phyloP scores from a whole-genome alignment of 2,329 filamentous ascomycete species.

The Neopestalotiopsis rosae region DNA sequence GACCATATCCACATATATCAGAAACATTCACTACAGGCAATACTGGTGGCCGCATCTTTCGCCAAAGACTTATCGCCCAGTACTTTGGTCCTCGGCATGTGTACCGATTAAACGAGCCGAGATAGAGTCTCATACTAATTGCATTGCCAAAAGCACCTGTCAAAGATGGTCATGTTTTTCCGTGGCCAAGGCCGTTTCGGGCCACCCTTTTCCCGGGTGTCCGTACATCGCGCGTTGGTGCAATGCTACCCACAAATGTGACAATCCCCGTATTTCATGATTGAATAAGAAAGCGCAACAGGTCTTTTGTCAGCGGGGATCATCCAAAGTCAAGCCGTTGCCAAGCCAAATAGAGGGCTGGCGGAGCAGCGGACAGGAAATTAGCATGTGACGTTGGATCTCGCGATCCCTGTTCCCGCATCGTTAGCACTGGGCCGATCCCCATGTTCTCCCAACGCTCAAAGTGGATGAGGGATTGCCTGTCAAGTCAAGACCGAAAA shows the following conservation, averaged over 20 bases:
- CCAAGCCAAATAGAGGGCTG: neutral
- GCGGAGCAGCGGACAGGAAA: neutral
- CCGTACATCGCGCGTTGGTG: neutral
- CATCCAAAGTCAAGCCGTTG: neutral
- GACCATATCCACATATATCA: neutral
- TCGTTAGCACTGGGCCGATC: neutral
- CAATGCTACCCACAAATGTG: constrained; percentile 5
- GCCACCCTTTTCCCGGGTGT: neutral
- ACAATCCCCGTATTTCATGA: neutral
- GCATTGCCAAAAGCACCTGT: constrained; percentile 11
- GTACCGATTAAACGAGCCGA: neutral
- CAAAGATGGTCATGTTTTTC: constrained; percentile 3
- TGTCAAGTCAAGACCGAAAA: constrained; percentile 4
- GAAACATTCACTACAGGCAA: neutral
- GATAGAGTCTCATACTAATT: constrained; percentile 9
- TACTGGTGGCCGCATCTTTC: neutral
- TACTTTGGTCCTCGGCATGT: neutral
- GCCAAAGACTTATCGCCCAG: neutral
- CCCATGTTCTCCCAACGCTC: constrained; percentile 6
- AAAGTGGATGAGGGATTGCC: constrained; percentile 2
- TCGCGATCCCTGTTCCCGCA: neutral
- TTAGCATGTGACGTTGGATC: constrained; percentile 1
- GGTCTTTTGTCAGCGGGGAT: constrained; percentile 3
- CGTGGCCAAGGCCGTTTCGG: neutral
- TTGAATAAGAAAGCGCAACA: neutral